Evolutionary conservation across 73 alveolate genomes (phyloP).

Genomic region (Symbiodinium pilosum): DNA sequence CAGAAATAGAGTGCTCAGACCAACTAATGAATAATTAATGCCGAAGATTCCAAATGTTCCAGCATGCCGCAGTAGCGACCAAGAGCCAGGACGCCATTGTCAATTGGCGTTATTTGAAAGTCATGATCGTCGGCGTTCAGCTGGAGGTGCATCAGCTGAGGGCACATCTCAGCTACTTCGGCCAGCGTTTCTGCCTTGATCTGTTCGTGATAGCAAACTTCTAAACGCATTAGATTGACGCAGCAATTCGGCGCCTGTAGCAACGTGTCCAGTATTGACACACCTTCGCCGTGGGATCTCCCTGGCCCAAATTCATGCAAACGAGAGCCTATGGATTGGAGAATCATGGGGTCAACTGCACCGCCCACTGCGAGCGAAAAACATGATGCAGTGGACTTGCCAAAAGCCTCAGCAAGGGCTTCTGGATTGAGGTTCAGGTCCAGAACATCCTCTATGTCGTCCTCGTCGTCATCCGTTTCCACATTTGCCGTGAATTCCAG

Average conservation of each 20-base stretch:
- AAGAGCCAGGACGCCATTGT: slow-evolving; percentile 5
- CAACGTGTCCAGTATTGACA: background rate
- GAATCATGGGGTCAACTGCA: background rate
- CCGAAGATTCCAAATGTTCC: background rate
- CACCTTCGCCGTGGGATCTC: background rate
- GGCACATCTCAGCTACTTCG: background rate
- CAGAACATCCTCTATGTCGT: background rate
- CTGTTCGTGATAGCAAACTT: background rate
- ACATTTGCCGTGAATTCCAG: background rate
- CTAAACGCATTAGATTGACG: background rate
- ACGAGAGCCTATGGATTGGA: background rate
- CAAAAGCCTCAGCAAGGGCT: background rate
- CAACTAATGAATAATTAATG: too few species aligned
- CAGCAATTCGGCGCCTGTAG: background rate
- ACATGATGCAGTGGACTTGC: background rate
- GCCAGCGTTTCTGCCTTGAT: background rate
- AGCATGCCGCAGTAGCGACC: background rate
- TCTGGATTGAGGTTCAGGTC: background rate
- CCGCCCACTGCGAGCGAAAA: background rate
- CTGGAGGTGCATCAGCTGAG: background rate
- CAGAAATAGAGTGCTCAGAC: too few species aligned
- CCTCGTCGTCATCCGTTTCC: background rate
- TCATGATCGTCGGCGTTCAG: background rate
- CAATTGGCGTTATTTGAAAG: slow-evolving; percentile 1
- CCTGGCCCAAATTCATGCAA: background rate